Percentiles rank a stretch among this genome's conserved stretches.
Conservation (phyloP, 176 grass and related monocot genomes). For the Saccharum officinarum region DNA sequence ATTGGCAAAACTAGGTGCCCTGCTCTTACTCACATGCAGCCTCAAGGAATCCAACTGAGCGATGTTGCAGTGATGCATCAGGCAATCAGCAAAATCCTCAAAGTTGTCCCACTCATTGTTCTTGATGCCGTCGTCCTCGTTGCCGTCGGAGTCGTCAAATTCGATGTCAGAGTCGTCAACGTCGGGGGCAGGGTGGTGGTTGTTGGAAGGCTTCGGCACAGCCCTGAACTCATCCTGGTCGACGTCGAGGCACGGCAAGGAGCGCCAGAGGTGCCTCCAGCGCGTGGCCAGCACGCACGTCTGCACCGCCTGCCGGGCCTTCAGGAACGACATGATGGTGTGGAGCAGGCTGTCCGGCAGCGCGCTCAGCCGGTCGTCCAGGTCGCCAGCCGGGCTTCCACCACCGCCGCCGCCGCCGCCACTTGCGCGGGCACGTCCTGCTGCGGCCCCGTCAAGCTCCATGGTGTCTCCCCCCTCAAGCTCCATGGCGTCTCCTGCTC, state of each 20-base stretch:
- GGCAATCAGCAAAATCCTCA: background rate
- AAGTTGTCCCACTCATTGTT: background rate
- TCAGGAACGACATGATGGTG: background rate
- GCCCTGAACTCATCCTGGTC: background rate
- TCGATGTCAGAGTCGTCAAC: background rate
- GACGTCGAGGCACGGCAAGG: background rate
- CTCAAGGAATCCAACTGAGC: background rate
- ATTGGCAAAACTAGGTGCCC: background rate
- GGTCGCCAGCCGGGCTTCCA: background rate
- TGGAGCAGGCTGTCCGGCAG: background rate
- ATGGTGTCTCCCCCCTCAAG: background rate
- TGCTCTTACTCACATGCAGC: background rate
- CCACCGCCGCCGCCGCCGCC: background rate
- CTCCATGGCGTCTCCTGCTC: background rate
- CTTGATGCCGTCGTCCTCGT: too few relatives aligned
- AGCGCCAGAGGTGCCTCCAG: constrained; percentile 8
- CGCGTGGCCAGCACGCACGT: background rate
- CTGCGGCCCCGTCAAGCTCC: background rate
- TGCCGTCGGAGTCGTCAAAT: background rate
- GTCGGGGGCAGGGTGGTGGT: background rate
- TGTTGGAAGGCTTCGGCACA: background rate
- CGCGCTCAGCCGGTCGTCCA: background rate
- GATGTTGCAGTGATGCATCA: background rate
- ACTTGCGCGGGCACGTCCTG: background rate
- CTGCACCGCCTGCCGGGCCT: background rate